These are phyloP conservation scores for Zygoascus flipseniorum DNA, from an alignment of 805 yeast species.

Conservation along the genomic window DNA sequence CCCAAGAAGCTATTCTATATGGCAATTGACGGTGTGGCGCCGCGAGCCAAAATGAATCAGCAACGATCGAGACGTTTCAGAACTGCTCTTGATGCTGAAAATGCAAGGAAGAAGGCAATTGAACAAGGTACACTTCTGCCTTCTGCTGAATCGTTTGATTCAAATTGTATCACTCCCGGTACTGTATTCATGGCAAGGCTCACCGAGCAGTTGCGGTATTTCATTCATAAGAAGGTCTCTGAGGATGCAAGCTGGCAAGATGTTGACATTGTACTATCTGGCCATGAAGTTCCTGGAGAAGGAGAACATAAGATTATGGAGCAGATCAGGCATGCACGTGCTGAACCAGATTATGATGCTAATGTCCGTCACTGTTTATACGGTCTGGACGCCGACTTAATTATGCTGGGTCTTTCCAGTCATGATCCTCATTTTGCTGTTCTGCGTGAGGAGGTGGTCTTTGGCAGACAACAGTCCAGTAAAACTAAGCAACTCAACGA, in stretches of 20 bases:
- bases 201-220: slow-evolving; percentile 73
- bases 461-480: slow-evolving; percentile 44
- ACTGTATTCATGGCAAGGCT: slow-evolving; percentile 92
- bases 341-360: slow-evolving; percentile 65
- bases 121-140: slow-evolving; percentile 68
- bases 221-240: slow-evolving; percentile 78
- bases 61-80: slow-evolving; percentile 94
- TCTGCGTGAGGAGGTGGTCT: slow-evolving; percentile 89
- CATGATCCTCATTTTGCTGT: slow-evolving; percentile 96
- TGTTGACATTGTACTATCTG: slow-evolving; percentile 69
- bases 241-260: slow-evolving; percentile 83
- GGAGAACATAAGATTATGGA: slow-evolving; percentile 98
- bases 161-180: slow-evolving; percentile 93
- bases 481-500: slow-evolving; percentile 47
- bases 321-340: slow-evolving; percentile 68
- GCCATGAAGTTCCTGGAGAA: slow-evolving; percentile 97
- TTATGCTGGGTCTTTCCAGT: slow-evolving; percentile 82
- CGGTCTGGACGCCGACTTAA: slow-evolving; percentile 93
- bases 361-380: slow-evolving; percentile 89
- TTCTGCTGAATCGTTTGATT: slow-evolving; percentile 78
- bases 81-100: slow-evolving; percentile 88
- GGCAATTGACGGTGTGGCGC: slow-evolving; percentile 99
- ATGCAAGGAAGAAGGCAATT: slow-evolving; percentile 62
- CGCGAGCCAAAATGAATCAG: slow-evolving; percentile 97
- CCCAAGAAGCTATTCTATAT: slow-evolving; percentile 83